Percentiles rank a stretch among this genome's conserved stretches.
These are phyloP conservation scores for Elaeis guineensis DNA, from an alignment of 176 grass and related monocot genomes.

Conservation along the genomic window DNA sequence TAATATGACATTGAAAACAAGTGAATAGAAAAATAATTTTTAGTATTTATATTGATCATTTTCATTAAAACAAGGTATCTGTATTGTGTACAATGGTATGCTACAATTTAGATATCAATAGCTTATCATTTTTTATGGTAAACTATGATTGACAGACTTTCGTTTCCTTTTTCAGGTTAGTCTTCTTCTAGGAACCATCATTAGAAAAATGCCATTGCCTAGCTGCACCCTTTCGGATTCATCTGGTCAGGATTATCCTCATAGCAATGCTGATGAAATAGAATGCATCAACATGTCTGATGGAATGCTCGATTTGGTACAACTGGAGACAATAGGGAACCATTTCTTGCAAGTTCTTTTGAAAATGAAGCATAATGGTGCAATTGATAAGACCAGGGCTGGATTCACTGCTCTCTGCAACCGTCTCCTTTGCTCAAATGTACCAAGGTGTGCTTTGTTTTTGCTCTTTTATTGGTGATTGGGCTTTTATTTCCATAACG, in stretches of 20 bases:
- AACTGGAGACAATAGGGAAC: constrained; percentile 76
- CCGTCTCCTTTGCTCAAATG: constrained; percentile 96
- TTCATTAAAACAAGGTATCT: too few species aligned
- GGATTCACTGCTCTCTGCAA: constrained; percentile 96
- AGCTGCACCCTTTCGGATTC: constrained; percentile 51
- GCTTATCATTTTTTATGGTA: background rate
- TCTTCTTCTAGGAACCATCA: constrained; percentile 89
- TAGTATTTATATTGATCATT: too few species aligned
- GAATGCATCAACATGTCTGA: constrained; percentile 12
- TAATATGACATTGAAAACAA: too few species aligned
- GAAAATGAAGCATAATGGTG: constrained; percentile 99
- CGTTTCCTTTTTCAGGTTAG: constrained; percentile 63
- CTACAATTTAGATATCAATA: too few species aligned
- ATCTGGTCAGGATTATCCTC: constrained; percentile 20
- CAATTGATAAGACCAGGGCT: constrained; percentile 99
- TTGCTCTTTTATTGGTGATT: constrained; percentile 4
- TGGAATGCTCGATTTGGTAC: constrained; percentile 66
- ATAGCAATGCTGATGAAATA: constrained; percentile 23
- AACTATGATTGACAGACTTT: background rate
- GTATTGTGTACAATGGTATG: too few species aligned
- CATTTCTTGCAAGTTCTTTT: constrained; percentile 98
- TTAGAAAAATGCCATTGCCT: constrained; percentile 91
- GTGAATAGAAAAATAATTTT: too few species aligned
- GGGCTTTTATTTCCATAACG: too few species aligned
- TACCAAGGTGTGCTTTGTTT: constrained; percentile 51